Base-by-base conservation (phyloP, 352 stramenopile species). In the Phytophthora niederhauseri region DNA sequence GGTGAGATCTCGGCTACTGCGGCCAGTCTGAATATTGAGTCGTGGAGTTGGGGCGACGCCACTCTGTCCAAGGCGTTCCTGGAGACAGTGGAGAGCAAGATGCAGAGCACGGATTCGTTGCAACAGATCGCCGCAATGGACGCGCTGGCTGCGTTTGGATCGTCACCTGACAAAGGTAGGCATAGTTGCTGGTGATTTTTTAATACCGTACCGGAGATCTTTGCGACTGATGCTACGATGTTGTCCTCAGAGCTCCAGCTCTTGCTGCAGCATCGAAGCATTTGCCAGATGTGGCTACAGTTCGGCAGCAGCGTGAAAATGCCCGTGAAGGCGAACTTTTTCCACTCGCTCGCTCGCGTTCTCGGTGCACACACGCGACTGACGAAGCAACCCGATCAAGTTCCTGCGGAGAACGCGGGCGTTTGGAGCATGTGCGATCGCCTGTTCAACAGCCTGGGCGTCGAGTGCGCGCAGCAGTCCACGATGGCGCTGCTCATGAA, bases 111-210 rank as follows among this genome's bases (percentile, higher is more conserved):
- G 0, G 85, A 95, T 24, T 65, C 77, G 17, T 72, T 92, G 8
- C 76, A 96, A 67, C 82, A 94, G 51, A 93, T 96, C 57, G 89
- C 89, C 30, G 89, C 84, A 9, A 94, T 94, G 86, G 89, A 96
- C 49, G 87, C 85, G 7, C 72, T 95, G 31, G 85, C 85, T 61
- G 86, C 84, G 2, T 96, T 95, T 57, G 85, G 77, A 11, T 91
- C 81, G 6, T 89, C 89, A 3, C 94, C 89, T 2, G 82, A 92
- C 26, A 91, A 93, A 83, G 89, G 88, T 96, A 31, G 46, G 64
- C 31, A 53, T 17, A 17, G 2, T 55, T 14, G 30, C 48, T 12
- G 12, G 41, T 49, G 41, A 17, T 15, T 53, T 66, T 48, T 6
- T 9, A 9, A 34, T 34, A 34, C 30, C 30, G 30, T 34, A 34